Conservation (phyloP, 805 yeast genomes). For the Candida awuae region DNA sequence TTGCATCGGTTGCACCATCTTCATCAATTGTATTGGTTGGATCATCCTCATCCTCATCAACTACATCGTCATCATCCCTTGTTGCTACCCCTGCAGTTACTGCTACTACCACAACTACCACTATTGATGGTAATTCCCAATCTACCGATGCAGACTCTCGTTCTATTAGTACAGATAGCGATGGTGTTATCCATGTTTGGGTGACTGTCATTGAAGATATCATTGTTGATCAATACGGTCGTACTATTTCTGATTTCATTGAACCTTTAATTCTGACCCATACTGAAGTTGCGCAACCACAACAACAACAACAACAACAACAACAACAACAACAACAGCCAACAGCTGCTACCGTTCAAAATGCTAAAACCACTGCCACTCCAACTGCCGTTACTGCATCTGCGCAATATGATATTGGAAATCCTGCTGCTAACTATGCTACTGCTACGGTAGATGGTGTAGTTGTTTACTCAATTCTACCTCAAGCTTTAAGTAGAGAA, state of each 20-base stretch:
- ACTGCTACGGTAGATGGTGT: conserved; percentile 12
- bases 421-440: background rate
- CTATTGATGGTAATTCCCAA: background rate
- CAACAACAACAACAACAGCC: too few relatives aligned
- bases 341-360: too few relatives aligned
- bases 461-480: conserved; percentile 8
- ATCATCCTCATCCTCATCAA: too few relatives aligned
- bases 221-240: conserved; percentile 8
- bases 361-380: background rate
- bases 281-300: too few relatives aligned
- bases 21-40: too few relatives aligned
- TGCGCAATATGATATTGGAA: background rate
- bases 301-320: too few relatives aligned
- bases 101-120: background rate
- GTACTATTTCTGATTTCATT: conserved; percentile 9
- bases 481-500: conserved; percentile 1
- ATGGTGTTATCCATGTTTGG: conserved; percentile 12
- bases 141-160: too few relatives aligned
- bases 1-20: too few relatives aligned
- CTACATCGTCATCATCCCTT: too few relatives aligned
- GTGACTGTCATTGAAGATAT: conserved; percentile 4
- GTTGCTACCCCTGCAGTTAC: conserved; percentile 6
- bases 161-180: conserved; percentile 5
- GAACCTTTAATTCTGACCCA: conserved; percentile 5
- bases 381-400: background rate